Percentiles rank a stretch among this genome's conserved stretches.
Evolutionary conservation across 2,329 filamentous ascomycete genomes (phyloP).

Genomic region (Mycosphaerelloides madeirae): DNA sequence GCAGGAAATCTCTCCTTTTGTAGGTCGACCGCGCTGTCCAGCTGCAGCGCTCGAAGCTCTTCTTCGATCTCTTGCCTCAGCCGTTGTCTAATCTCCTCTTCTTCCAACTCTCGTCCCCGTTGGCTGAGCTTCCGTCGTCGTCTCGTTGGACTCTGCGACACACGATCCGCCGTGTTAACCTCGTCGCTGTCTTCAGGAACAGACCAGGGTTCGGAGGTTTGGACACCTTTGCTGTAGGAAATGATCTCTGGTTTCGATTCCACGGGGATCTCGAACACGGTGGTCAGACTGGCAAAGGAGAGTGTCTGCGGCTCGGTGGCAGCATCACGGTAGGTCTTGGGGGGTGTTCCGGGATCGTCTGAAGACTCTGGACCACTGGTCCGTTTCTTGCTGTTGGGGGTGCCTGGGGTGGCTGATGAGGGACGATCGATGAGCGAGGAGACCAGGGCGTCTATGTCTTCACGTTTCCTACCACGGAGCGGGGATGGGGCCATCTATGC

Average conservation of each 20-base stretch:
- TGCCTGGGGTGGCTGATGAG: conserved; percentile 22
- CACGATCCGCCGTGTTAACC: conserved; percentile 58
- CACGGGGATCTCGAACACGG: conserved; percentile 74
- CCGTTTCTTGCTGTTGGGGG: conserved; percentile 26
- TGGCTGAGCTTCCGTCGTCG: conserved; percentile 69
- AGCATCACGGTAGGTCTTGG: conserved; percentile 24
- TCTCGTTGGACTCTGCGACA: conserved; percentile 48
- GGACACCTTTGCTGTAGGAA: conserved; percentile 95
- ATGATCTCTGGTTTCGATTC: conserved; percentile 67
- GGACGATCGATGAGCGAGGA: conserved; percentile 72
- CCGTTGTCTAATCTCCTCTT: conserved; percentile 83
- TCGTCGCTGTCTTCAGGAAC: conserved; percentile 46
- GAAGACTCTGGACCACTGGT: conserved; percentile 21
- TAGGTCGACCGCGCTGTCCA: conserved; percentile 42
- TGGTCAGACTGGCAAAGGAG: conserved; percentile 66
- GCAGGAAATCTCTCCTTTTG: conserved; percentile 53
- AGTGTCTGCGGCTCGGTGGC: conserved; percentile 62
- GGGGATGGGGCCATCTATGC: conserved; percentile 64
- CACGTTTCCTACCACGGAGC: conserved; percentile 63
- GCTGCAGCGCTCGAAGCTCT: conserved; percentile 70
- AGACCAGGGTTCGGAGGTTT: conserved; percentile 73
- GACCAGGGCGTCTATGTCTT: conserved; percentile 79
- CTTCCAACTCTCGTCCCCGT: conserved; percentile 66
- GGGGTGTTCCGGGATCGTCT: conserved; percentile 27
- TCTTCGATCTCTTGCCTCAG: conserved; percentile 88